Evolutionary conservation across 2,329 filamentous ascomycete species (phyloP), one percentile per base, ranked within the genome.

Genomic region (Pseudocercospora pini-densiflorae): DNA sequence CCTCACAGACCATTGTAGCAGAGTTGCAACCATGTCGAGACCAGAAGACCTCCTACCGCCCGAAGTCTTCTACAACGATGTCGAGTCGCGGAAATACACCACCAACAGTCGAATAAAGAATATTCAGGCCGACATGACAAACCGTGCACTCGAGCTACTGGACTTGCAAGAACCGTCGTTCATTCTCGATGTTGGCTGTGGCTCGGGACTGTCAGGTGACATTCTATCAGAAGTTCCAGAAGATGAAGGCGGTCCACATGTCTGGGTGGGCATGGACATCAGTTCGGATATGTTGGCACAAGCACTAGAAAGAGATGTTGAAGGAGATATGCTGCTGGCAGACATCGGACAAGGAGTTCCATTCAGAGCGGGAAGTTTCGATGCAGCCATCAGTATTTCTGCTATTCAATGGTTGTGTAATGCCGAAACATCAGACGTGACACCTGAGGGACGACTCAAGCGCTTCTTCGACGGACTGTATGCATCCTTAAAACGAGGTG

Each of bases 331-430:
- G n/a, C 85, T 99, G 73, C 87, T 99, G 0, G 92, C 93, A 3
- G 95, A 99, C 76, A 97, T 97, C 59, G 95, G 95, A 0, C 95
- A 99, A 77, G 95, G 95, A 1, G 88, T 99, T 0, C 95, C 95
- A 0, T 99, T 99, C 78, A 89, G 95, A 16, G 88, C 95, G 0
- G 95, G 95, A 33, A 88, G 90, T 0, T 99, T 99, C 77, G 95
- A 99, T 78, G 95, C 94, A 0, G 95, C 95, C 23, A 93, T 99
- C 73, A 93, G 90, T 75, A 98, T 99, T 77, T 93, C 89, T 72
- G 95, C 95, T 0, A 91, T 99, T n/a, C 95, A 99, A 80, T 99
- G 95, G 95, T 85, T 99, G 31, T 99, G 95, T 80, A 98, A 97
- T 79, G 95, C 94, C 47, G 95, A 98, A 79, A 92, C 87, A 66